These are phyloP conservation scores for Phaeoacremonium minimum DNA, from an alignment of 2,329 filamentous ascomycete species.

Conservation along the genomic window DNA sequence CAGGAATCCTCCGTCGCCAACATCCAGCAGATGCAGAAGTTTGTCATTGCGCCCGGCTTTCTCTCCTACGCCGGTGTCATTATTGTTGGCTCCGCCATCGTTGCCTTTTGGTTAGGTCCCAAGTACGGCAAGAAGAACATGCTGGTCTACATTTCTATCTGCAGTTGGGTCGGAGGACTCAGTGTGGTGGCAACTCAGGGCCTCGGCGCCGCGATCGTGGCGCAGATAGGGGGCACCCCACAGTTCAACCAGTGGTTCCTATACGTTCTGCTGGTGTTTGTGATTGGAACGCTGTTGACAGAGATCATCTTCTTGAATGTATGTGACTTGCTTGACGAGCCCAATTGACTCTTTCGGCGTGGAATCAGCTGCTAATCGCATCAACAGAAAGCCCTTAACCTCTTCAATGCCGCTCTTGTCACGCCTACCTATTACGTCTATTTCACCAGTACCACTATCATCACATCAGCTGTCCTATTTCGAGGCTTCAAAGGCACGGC, in stretches of 20 bases:
- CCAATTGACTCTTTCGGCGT: neutral
- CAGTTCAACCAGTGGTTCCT: conserved; percentile 99
- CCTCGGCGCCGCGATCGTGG: conserved; percentile 83
- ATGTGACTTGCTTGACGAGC: too few relatives aligned
- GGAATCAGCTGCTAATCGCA: neutral
- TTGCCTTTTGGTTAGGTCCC: conserved; percentile 77
- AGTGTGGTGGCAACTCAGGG: conserved; percentile 96
- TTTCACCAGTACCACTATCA: conserved; percentile 93
- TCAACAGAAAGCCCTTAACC: conserved; percentile 90
- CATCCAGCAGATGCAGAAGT: conserved; percentile 90
- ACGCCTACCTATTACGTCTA: conserved; percentile 99
- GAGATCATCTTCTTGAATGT: conserved; percentile 97
- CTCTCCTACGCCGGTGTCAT: conserved; percentile 80
- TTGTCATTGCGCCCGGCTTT: conserved; percentile 83
- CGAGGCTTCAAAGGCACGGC: conserved; percentile 87
- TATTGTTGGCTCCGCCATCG: conserved; percentile 65
- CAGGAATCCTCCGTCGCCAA: conserved; percentile 76
- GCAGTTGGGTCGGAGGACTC: conserved; percentile 88
- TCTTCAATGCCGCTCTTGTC: conserved; percentile 95
- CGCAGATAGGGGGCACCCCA: conserved; percentile 72
- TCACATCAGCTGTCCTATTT: conserved; percentile 90
- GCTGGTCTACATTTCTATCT: conserved; percentile 95
- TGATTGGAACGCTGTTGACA: conserved; percentile 80
- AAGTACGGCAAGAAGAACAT: conserved; percentile 94
- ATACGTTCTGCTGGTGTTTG: conserved; percentile 87